Conservation (phyloP, 2,329 filamentous ascomycete genomes). For the Hymenotorrendiella dingleyae region DNA sequence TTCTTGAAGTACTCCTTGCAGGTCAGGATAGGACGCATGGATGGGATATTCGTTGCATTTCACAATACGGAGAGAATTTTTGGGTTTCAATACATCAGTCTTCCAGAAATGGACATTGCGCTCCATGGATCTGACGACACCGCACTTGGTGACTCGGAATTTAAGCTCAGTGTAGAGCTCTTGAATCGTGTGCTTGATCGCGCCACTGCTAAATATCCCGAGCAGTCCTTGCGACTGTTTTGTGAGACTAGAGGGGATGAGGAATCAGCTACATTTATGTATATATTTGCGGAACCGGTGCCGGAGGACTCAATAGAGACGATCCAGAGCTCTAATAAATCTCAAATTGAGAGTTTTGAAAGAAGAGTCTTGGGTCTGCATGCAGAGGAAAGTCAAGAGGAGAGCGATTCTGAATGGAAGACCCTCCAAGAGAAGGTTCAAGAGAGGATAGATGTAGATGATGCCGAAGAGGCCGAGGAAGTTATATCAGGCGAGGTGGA, state of each 20-base stretch:
- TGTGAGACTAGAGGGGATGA: conserved; percentile 66
- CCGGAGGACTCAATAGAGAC: conserved; percentile 61
- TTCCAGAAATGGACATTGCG: conserved; percentile 82
- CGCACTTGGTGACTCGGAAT: conserved; percentile 73
- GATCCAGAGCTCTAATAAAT: conserved; percentile 65
- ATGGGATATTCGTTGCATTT: conserved; percentile 94
- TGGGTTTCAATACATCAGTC: conserved; percentile 88
- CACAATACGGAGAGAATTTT: conserved; percentile 96
- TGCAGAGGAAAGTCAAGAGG: conserved; percentile 30
- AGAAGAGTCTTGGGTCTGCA: conserved; percentile 51
- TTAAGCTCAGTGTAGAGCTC: conserved; percentile 71
- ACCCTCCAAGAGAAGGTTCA: conserved; percentile 29
- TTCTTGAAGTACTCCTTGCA: conserved; percentile 97
- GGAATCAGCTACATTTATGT: conserved; percentile 60
- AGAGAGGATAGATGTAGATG: conserved; percentile 27
- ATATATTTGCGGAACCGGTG: conserved; percentile 85
- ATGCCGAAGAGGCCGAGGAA: conserved; percentile 14
- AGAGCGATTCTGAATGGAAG: conserved; percentile 24
- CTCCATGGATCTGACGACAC: conserved; percentile 72
- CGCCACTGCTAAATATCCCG: conserved; percentile 69
- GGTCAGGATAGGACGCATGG: conserved; percentile 96
- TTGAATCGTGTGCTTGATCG: conserved; percentile 74
- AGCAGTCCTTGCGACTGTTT: conserved; percentile 69
- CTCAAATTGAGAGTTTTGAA: conserved; percentile 64
- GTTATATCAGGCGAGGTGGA: too few relatives aligned